Evolutionary conservation across 208 protist species (phyloP), one percentile per base, ranked within the genome.

Genomic region (Spongospora subterranea): DNA sequence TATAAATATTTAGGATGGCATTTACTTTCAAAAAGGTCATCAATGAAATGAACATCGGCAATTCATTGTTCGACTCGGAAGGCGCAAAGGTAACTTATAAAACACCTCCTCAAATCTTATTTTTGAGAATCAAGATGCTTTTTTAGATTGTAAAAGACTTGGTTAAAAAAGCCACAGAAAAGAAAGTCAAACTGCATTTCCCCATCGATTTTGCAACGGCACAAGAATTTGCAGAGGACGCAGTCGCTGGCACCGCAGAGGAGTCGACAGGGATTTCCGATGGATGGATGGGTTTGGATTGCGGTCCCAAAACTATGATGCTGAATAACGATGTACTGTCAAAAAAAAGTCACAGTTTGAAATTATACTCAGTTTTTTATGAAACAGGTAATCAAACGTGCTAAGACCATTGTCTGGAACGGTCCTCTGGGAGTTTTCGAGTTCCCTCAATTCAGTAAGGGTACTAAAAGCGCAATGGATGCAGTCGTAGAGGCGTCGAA

Each of bases 1-100:
- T 92, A 99, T 99, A 93, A 97, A n/a, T 98, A 38, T 98, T 98
- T 60, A 98, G 97, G 92, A 99, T 60, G 13, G 13, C 50, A 60
- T 24, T 29, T 60, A 29, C 50, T 60, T 6, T 24, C 50, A 60
- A 6, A 60, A 60, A 60, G 50, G 24, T 60, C 24, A 60, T 60
- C 50, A 29, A 6, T 60, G 50, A 60, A 29, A 60, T 95, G 89
- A 35, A 88, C 29, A 96, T 96, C 88, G 95, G 94, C 0, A 92
- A 91, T 0, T 95, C 93, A 0, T 90, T 96, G 0, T 96, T 89
- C 92, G 95, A 96, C 90, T 54, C 93, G 76, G 88, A 94, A 39
- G 93, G 93, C 64, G 93, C 93, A 43, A 89, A 93, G 71, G 71
- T 82, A 65, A 29, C 17, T 29, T 17, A 29, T 65, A 32, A n/a